phyloP scores from a whole-genome alignment of 257 asterid species.

The Paulownia fortunei region DNA sequence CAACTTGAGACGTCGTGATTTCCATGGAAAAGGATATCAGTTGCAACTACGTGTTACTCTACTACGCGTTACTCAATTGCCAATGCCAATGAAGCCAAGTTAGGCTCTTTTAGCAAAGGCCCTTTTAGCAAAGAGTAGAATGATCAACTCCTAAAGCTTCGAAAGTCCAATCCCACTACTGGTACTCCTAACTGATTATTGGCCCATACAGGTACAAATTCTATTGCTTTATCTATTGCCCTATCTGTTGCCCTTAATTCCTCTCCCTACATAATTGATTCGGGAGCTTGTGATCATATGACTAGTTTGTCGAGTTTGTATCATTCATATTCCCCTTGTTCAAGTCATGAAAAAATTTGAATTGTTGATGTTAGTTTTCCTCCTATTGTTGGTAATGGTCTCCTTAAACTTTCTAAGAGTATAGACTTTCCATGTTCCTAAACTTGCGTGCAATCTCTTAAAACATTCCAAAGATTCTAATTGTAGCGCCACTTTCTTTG shows the following conservation, averaged over 20 bases:
- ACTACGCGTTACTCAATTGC: neutral
- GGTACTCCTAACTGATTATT: neutral
- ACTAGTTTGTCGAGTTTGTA: neutral
- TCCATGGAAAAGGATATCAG: neutral
- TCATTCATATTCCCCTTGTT: neutral
- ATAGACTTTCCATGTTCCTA: constrained; percentile 6
- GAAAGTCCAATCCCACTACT: neutral
- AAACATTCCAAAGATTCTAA: constrained; percentile 9
- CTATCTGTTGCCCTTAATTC: too few relatives aligned
- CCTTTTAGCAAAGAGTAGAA: neutral
- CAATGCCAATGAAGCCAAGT: neutral
- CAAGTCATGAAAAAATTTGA: too few relatives aligned
- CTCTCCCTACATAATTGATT: too few relatives aligned
- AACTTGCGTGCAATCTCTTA: neutral
- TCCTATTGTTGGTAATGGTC: too few relatives aligned
- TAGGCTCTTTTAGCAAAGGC: too few relatives aligned
- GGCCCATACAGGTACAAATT: neutral
- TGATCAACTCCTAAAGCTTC: neutral
- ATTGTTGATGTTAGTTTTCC: too few relatives aligned
- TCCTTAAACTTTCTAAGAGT: too few relatives aligned
- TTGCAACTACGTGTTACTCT: neutral
- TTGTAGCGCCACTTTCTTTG: neutral
- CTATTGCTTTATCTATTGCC: too few relatives aligned
- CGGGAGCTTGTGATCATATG: neutral
- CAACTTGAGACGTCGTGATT: neutral